phyloP scores from a whole-genome alignment of 495 filamentous ascomycete genomes.

The Aspergillus funiculosus region DNA sequence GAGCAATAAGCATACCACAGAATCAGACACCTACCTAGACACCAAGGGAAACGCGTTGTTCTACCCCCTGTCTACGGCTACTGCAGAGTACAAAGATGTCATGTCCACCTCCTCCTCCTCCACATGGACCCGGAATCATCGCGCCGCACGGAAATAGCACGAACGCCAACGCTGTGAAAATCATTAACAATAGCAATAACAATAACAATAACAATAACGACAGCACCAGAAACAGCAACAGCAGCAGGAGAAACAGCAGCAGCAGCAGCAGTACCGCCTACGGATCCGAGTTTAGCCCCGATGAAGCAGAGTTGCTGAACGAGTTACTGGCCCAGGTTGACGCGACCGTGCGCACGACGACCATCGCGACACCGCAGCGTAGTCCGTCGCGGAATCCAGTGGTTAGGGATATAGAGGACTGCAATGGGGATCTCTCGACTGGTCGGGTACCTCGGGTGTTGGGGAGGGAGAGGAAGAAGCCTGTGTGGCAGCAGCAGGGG shows the following conservation, averaged over 20 bases:
- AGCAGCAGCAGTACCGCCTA: constrained; percentile 54
- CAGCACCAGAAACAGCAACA: too few relatives aligned
- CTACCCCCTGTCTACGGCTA: background rate
- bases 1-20: background rate
- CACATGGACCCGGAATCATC: too few relatives aligned
- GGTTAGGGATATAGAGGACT: constrained; percentile 37
- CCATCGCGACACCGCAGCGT: constrained; percentile 8
- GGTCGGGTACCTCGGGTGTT: constrained; percentile 38
- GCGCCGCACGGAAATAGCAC: too few relatives aligned
- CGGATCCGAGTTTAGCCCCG: constrained; percentile 64
- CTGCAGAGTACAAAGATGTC: constrained; percentile 31
- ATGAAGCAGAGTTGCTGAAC: constrained; percentile 52
- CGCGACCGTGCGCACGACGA: constrained; percentile 18
- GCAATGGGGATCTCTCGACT: constrained; percentile 24
- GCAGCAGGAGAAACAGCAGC: too few relatives aligned
- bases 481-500: constrained; percentile 28
- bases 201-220: too few relatives aligned
- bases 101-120: constrained; percentile 26
- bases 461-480: constrained; percentile 38
- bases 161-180: too few relatives aligned
- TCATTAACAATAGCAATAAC: background rate
- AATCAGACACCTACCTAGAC: background rate
- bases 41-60: too few relatives aligned
- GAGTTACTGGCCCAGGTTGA: constrained; percentile 39
- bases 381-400: constrained; percentile 3